These are phyloP conservation scores for Canariomyces notabilis DNA, from an alignment of 2,329 filamentous ascomycete species.

Conservation along the genomic window DNA sequence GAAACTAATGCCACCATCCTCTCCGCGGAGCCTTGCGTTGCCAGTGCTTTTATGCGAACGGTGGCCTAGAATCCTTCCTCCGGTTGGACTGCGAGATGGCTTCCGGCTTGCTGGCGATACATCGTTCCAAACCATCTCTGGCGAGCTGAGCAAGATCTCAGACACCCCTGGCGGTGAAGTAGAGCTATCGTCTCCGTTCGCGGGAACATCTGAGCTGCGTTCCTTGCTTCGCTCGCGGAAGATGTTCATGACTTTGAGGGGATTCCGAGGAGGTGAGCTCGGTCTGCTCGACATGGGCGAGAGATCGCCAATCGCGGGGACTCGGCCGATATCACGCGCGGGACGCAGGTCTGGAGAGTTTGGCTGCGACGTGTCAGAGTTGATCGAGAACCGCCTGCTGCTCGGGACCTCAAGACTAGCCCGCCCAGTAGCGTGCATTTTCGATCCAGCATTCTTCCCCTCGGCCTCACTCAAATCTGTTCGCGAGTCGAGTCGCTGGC, in stretches of 20 bases:
- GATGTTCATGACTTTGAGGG: constrained; percentile 52
- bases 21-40: constrained; percentile 42
- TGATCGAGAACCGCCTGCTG: constrained; percentile 37
- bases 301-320: constrained; percentile 58
- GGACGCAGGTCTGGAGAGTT: constrained; percentile 50
- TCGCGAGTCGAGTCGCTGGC: constrained; percentile 35
- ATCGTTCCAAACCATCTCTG: constrained; percentile 28
- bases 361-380: constrained; percentile 42
- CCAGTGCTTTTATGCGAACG: constrained; percentile 45
- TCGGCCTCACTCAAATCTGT: constrained; percentile 40
- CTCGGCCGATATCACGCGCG: constrained; percentile 41
- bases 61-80: constrained; percentile 34
- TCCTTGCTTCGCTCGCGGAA: constrained; percentile 52
- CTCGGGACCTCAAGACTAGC: constrained; percentile 48
- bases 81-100: constrained; percentile 39
- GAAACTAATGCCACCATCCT: constrained; percentile 50
- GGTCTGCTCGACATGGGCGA: constrained; percentile 60
- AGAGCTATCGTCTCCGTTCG: constrained; percentile 33
- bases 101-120: constrained; percentile 27
- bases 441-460: constrained; percentile 18
- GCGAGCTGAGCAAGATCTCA: constrained; percentile 29
- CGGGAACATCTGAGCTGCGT: constrained; percentile 31
- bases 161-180: constrained; percentile 15
- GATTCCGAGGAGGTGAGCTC: constrained; percentile 58
- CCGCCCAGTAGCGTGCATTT: constrained; percentile 30